Base-by-base conservation (phyloP, 1,284 basidiomycete species). In the Paramarasmius palmivorus region DNA sequence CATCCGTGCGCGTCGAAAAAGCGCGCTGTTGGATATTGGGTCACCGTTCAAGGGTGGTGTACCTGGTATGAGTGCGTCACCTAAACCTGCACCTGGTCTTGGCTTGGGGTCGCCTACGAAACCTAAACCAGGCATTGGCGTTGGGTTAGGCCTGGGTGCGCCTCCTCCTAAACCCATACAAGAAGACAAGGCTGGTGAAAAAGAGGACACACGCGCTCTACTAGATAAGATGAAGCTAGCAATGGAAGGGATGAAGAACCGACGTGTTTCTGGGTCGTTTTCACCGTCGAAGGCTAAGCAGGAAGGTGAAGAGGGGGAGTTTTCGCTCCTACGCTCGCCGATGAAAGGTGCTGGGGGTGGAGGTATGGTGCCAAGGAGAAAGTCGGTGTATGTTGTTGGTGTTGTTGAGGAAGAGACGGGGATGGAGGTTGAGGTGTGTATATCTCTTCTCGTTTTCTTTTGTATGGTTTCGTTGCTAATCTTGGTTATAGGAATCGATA, bases 201-300 rank as follows among this genome's bases (percentile, higher is more conserved):
- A 70, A 29, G 65, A 78, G 32, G 82, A 84, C 56, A 79, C 83
- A 0, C 68, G 75, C 7, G 74, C 75, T 14, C 65, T 86, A 37
- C 67, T 86, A 41, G 82, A 84, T 53, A 75, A 74, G 58, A 84
- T 85, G 81, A 81, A 78, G 60, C 75, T 80, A 60, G 84, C 82
- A 29, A 80, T 85, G 10, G 82, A 83, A 57, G 77, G 73, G 25
- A 80, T 83, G 70, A 83, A 82, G 69, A 72, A 78, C 54, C 67
- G 82, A 70, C 77, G 60, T 83, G 82, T 59, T 63, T 72, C 49
- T 63, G 62, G 55, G 42, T 51, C 35, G 34, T n/a, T 44, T 9
- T 15, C 36, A 68, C 37, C 61, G 61, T 49, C 61, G 60, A 38
- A 57, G 57, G 9, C 57, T 36, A 37, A 58, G 47, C 15, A 53